Conservation (phyloP, 371 early-diverging fungal genomes). For the Actinomortierella wolfii region DNA sequence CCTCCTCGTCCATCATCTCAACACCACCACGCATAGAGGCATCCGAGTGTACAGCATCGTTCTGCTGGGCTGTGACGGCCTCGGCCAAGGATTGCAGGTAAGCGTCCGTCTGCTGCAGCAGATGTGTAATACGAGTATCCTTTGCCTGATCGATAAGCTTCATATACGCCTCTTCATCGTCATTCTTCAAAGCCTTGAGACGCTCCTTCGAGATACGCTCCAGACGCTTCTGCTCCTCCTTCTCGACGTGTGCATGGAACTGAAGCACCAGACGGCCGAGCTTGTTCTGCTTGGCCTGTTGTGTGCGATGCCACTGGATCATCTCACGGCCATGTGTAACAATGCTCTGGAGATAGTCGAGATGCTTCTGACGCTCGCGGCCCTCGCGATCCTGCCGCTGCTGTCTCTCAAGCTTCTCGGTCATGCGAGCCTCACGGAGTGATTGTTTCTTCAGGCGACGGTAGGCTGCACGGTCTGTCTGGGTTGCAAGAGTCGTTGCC, state of each 20-base stretch:
- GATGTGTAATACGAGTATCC: slow-evolving; percentile 89
- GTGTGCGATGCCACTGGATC: slow-evolving; percentile 70
- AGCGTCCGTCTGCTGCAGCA: slow-evolving; percentile 86
- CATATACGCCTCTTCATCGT: slow-evolving; percentile 95
- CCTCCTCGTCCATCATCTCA: slow-evolving; percentile 56
- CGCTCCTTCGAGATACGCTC: slow-evolving; percentile 89
- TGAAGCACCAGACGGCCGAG: slow-evolving; percentile 79
- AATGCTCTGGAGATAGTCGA: slow-evolving; percentile 75
- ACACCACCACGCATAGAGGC: slow-evolving; percentile 47
- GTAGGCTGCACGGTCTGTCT: slow-evolving; percentile 78
- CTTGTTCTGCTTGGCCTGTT: slow-evolving; percentile 67
- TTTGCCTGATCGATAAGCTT: slow-evolving; percentile 92
- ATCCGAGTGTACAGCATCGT: slow-evolving; percentile 57
- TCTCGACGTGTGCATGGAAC: slow-evolving; percentile 81
- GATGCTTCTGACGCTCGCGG: slow-evolving; percentile 81
- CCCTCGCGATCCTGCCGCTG: slow-evolving; percentile 89
- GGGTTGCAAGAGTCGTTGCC: slow-evolving; percentile 78
- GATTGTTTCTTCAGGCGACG: slow-evolving; percentile 90
- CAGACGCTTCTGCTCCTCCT: slow-evolving; percentile 87
- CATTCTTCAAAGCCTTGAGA: slow-evolving; percentile 89
- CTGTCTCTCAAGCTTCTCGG: slow-evolving; percentile 89
- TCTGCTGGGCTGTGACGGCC: slow-evolving; percentile 82
- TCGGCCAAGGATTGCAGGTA: slow-evolving; percentile 82
- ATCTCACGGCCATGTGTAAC: slow-evolving; percentile 78
- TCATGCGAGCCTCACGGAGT: slow-evolving; percentile 86